Evolutionary conservation across 805 yeast genomes (phyloP), one percentile per base, ranked within the genome.

Genomic region (Sungouiella blattae): DNA sequence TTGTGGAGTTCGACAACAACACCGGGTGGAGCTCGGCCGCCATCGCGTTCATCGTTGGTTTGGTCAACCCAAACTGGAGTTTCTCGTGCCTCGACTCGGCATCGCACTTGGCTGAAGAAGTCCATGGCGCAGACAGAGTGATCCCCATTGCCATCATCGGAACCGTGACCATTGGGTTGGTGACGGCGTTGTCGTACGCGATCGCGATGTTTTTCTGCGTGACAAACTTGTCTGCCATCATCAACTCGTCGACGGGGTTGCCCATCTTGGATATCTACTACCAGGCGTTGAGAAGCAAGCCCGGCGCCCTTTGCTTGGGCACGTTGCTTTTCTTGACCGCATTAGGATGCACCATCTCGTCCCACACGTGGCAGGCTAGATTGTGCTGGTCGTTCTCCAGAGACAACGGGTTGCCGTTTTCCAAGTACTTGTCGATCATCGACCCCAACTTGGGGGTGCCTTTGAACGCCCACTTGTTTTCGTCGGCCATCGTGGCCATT

Each of bases 311-410:
- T 18, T 55, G 63, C 41, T 51, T 65, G 33, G 69, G 66, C 4
- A 39, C 51, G 18, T 52, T 65, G 35, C 53, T 64, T 20, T 53
- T 62, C 31, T 43, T 60, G 27, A 62, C 68, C 32, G 67, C 63
- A 17, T 45, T 48, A 27, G 68, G 69, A 2, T 63, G 69, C 48
- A 65, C 67, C 20, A 57, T 64, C 35, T 52, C 64, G 23, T 61
- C 64, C 30, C 69, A 64, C 50, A 65, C 70, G 16, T 65, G 69
- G 69, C 70, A 65, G 55, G 62, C 69, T 17, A 56, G 71, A 51
- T 52, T 65, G 40, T 62, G 69, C 45, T 65, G 69, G 69, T 60
- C 68, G 8, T 65, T 65, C 48, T 55, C 66, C 32, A 59, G 71
- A 56, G 70, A 65, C 56, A 58, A 62, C 37, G 71, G 70, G 9